Evolutionary conservation across 1,284 basidiomycete species (phyloP).

Genomic region (Porodaedalea pini): DNA sequence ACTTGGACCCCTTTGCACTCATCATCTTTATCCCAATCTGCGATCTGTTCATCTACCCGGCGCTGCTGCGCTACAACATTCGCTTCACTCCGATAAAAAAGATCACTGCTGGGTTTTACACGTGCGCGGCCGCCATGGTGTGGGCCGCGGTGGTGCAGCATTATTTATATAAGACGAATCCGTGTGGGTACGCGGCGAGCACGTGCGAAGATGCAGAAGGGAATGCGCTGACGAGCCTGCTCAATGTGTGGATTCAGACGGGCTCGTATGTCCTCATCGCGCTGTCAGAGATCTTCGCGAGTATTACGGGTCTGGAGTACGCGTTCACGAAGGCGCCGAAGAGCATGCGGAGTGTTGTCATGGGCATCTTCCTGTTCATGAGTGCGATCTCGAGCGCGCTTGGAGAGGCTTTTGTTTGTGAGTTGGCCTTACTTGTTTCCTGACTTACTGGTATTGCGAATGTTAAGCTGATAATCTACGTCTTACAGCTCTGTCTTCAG

Average conservation of each 20-base stretch:
- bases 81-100: constrained; percentile 39
- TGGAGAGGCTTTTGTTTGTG: constrained; percentile 53
- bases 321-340: constrained; percentile 85
- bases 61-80: constrained; percentile 35
- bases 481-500: constrained; percentile 29
- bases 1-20: constrained; percentile 74
- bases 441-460: not conserved
- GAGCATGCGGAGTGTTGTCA: constrained; percentile 79
- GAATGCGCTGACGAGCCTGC: not conserved
- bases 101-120: constrained; percentile 43
- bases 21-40: constrained; percentile 72
- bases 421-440: not conserved
- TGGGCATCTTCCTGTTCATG: constrained; percentile 70
- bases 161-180: constrained; percentile 69
- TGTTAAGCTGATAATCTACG: too few species aligned
- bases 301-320: constrained; percentile 83
- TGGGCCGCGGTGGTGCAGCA: constrained; percentile 67
- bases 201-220: constrained; percentile 47
- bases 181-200: constrained; percentile 55
- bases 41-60: constrained; percentile 55
- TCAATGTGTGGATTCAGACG: constrained; percentile 19
- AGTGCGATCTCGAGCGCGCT: constrained; percentile 61
- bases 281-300: constrained; percentile 77
- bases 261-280: constrained; percentile 58
- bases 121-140: constrained; percentile 36